A percentile compares a stretch with the other conserved stretches of the same genome.
phyloP scores from a whole-genome alignment of 768 basidiomycete species.

The Lactarius vividus region DNA sequence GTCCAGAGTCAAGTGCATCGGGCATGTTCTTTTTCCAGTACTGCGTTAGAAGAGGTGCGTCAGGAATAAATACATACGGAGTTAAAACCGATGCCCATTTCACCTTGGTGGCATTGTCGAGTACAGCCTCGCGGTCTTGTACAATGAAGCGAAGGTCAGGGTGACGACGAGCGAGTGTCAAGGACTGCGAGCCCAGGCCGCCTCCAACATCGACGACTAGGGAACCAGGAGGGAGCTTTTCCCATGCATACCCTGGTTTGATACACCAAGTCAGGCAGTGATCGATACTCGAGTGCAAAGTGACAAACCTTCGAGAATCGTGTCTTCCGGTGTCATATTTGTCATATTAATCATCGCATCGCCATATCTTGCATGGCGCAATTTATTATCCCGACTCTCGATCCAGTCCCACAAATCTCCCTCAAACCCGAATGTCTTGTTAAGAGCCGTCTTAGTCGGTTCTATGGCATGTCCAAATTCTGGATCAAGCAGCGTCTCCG shows the following conservation, averaged over 20 bases:
- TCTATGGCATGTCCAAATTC: conserved; percentile 13
- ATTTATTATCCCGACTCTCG: not conserved
- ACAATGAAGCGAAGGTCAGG: not conserved
- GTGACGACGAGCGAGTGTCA: not conserved
- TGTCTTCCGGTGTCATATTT: conserved; percentile 4
- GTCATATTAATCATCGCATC: conserved; percentile 35
- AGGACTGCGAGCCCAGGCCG: not conserved
- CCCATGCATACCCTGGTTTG: conserved; percentile 3
- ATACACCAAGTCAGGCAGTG: too few relatives aligned
- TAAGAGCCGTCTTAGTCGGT: not conserved
- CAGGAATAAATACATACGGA: not conserved
- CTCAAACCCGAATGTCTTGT: not conserved
- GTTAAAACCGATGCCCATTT: not conserved
- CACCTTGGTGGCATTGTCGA: not conserved
- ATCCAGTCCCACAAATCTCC: not conserved
- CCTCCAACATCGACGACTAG: not conserved
- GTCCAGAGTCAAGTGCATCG: not conserved
- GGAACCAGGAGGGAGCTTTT: not conserved
- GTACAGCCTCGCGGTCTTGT: not conserved
- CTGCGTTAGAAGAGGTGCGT: not conserved
- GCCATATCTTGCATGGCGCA: not conserved
- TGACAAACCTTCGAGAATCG: conserved; percentile 7
- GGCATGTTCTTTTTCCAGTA: not conserved
- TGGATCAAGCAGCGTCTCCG: conserved; percentile 36
- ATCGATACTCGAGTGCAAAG: not conserved